A percentile compares a stretch with the other conserved stretches of the same genome.
Conservation (phyloP, 1,284 basidiomycete species). For the Mycena citricolor region DNA sequence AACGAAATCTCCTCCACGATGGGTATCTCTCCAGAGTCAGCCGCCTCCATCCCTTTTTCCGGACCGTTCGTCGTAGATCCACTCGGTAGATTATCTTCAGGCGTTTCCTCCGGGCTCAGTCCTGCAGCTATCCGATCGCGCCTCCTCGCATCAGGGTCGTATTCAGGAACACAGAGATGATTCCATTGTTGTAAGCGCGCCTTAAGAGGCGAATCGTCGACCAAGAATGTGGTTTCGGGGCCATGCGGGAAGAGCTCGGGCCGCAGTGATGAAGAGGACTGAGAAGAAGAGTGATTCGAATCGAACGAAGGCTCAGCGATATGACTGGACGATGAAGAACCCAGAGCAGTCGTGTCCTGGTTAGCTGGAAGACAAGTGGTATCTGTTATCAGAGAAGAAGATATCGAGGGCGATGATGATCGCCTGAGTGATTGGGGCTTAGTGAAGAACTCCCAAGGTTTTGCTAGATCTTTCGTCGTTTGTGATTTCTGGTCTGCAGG, state of each 20-base stretch:
- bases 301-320: too few species aligned
- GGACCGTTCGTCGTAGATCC: too few species aligned
- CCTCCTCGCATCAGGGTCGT: slow-evolving; percentile 35
- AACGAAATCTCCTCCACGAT: too few species aligned
- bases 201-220: slow-evolving; percentile 82
- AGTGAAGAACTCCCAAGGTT: slow-evolving; percentile 56
- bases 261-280: slow-evolving; percentile 1
- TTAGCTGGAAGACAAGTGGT: too few species aligned
- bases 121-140: slow-evolving; percentile 6
- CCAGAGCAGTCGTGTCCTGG: too few species aligned
- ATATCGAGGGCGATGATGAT: slow-evolving; percentile 5
- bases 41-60: too few species aligned
- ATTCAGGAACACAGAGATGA: slow-evolving; percentile 75
- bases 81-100: too few species aligned
- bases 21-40: too few species aligned
- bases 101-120: too few species aligned
- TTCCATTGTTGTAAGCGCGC: slow-evolving; percentile 80
- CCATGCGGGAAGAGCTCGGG: slow-evolving; percentile 11
- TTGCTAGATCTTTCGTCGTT: slow-evolving; percentile 76
- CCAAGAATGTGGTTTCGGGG: slow-evolving; percentile 63
- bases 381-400: too few species aligned
- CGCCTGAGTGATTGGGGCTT: not conserved
- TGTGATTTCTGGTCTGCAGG: slow-evolving; percentile 59
- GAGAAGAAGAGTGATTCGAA: slow-evolving; percentile 6
- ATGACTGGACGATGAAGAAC: too few species aligned